Percentiles rank a stretch among this genome's conserved stretches.
Conservation (phyloP, 495 filamentous ascomycete genomes). For the Neurospora sp. region DNA sequence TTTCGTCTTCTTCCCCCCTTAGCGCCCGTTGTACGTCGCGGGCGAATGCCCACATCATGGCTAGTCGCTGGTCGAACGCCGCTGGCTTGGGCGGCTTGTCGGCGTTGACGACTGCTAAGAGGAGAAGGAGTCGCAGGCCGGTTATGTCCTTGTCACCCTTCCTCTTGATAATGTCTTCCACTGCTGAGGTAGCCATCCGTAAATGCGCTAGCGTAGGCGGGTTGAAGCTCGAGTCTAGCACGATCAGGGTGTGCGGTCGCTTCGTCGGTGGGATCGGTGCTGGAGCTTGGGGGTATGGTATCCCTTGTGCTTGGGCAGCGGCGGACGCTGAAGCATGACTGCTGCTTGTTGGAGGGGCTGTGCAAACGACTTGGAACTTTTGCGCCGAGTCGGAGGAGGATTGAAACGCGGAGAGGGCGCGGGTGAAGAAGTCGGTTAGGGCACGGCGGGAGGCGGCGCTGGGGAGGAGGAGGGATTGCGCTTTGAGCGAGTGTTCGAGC, state of each 20-base stretch:
- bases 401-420: conserved; percentile 47
- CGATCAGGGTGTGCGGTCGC: conserved; percentile 44
- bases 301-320: conserved; percentile 9
- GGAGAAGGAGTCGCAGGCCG: conserved; percentile 54
- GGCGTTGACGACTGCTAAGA: conserved; percentile 85
- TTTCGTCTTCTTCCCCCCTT: neutral
- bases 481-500: conserved; percentile 15
- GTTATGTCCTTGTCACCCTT: neutral
- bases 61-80: conserved; percentile 66
- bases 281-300: neutral
- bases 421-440: conserved; percentile 31
- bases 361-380: conserved; percentile 50
- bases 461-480: conserved; percentile 5
- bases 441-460: conserved; percentile 5
- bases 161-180: conserved; percentile 31
- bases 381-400: conserved; percentile 29
- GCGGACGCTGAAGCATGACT: neutral
- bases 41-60: conserved; percentile 80
- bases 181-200: conserved; percentile 58
- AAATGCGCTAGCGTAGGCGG: conserved; percentile 81
- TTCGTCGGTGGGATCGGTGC: conserved; percentile 11
- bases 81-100: conserved; percentile 85
- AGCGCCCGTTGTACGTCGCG: conserved; percentile 39
- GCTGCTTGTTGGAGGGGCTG: conserved; percentile 6
- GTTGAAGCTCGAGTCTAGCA: conserved; percentile 94